Conservation (phyloP, 2,329 filamentous ascomycete genomes). For the Arthrobotrys megalospora region DNA sequence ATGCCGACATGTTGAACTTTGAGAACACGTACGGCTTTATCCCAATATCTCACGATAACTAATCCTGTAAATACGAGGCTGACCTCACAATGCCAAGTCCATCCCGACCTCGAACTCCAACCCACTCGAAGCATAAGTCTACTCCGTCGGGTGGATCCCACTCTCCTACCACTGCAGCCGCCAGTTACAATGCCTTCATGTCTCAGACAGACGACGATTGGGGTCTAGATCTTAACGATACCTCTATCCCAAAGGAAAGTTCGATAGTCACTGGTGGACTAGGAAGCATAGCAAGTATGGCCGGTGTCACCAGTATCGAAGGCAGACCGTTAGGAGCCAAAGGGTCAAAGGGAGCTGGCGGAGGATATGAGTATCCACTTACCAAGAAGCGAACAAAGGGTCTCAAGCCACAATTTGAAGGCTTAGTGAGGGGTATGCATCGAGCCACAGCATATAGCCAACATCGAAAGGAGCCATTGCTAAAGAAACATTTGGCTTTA, state of each 20-base stretch:
- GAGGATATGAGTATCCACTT: conserved; percentile 62
- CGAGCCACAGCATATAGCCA: background rate
- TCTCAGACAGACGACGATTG: conserved; percentile 87
- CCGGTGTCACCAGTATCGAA: conserved; percentile 59
- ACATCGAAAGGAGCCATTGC: background rate
- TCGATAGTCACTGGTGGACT: conserved; percentile 44
- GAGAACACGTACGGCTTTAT: conserved; percentile 76
- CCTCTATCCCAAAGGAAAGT: conserved; percentile 39
- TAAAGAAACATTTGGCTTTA: conserved; percentile 62
- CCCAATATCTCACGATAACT: conserved; percentile 10
- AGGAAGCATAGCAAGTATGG: conserved; percentile 58
- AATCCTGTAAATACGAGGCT: conserved; percentile 31
- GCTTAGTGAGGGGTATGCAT: conserved; percentile 81
- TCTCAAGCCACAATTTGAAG: conserved; percentile 95
- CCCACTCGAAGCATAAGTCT: conserved; percentile 74
- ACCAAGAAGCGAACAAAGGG: conserved; percentile 79
- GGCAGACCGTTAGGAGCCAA: conserved; percentile 45
- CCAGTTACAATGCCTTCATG: conserved; percentile 84
- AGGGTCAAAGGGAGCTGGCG: conserved; percentile 46
- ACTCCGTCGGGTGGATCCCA: conserved; percentile 67
- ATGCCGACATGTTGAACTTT: conserved; percentile 93
- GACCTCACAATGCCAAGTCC: conserved; percentile 35
- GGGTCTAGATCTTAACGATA: conserved; percentile 80
- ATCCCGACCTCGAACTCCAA: conserved; percentile 66
- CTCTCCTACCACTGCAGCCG: conserved; percentile 71